Conservation (phyloP, 1,284 basidiomycete species). For the Xerocomus amazonicus region DNA sequence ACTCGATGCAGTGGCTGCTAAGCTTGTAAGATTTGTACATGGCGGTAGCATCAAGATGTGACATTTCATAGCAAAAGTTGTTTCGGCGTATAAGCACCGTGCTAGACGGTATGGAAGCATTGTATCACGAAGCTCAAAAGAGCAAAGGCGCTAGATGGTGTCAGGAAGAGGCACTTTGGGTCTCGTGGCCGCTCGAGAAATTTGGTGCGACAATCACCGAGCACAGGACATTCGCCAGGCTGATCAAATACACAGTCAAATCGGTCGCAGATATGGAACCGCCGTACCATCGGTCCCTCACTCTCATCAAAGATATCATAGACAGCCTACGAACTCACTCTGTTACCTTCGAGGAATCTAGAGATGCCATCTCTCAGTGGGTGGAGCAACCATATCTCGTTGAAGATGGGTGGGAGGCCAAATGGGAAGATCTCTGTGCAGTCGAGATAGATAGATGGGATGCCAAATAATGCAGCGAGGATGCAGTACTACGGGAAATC, state of each 20-base stretch:
- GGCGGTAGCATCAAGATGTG: not conserved
- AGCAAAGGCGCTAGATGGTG: constrained; percentile 68
- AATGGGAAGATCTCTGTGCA: constrained; percentile 72
- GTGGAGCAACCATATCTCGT: constrained; percentile 59
- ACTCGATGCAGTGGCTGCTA: constrained; percentile 54
- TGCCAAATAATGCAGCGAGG: constrained; percentile 25
- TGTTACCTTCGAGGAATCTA: constrained; percentile 63
- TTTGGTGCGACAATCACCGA: constrained; percentile 48
- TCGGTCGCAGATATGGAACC: constrained; percentile 53
- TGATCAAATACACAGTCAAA: constrained; percentile 41
- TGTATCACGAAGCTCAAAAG: constrained; percentile 65
- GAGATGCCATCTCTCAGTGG: constrained; percentile 59
- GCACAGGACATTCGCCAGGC: not conserved
- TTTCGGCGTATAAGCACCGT: constrained; percentile 59
- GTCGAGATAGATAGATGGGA: constrained; percentile 73
- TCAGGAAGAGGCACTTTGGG: constrained; percentile 66
- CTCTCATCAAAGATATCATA: constrained; percentile 53
- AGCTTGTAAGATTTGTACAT: constrained; percentile 49
- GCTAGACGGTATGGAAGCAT: constrained; percentile 58
- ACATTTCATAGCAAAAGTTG: constrained; percentile 54
- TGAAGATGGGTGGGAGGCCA: constrained; percentile 62
- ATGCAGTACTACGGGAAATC: constrained; percentile 14
- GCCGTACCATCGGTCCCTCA: constrained; percentile 66
- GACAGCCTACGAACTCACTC: constrained; percentile 60
- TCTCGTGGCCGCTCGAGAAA: constrained; percentile 74